These are phyloP conservation scores for Dendrobium nobile DNA, from an alignment of 106 monocot genomes.

Conservation along the genomic window DNA sequence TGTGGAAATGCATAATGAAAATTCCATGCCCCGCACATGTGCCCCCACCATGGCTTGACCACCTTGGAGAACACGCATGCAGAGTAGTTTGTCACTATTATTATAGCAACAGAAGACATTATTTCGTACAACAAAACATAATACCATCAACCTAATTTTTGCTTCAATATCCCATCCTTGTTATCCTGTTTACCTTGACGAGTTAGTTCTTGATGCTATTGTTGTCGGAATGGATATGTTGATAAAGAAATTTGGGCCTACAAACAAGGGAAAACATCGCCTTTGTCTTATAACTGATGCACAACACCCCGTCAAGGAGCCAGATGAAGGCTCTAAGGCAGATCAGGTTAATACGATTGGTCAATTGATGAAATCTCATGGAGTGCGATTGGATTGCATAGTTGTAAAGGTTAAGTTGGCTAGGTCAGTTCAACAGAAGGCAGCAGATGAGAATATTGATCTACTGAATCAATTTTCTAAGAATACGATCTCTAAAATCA, in stretches of 20 bases:
- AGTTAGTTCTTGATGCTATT: constrained; percentile 91
- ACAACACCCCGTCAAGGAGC: constrained; percentile 60
- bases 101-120: background rate
- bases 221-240: constrained; percentile 97
- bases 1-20: background rate
- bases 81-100: background rate
- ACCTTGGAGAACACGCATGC: background rate
- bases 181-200: constrained; percentile 45
- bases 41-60: background rate
- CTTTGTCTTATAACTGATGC: constrained; percentile 83
- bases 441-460: constrained; percentile 66
- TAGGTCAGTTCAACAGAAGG: constrained; percentile 17
- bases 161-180: background rate
- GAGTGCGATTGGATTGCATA: constrained; percentile 75
- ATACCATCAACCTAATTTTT: background rate
- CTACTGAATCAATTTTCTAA: constrained; percentile 58
- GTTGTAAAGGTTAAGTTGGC: constrained; percentile 37
- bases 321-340: constrained; percentile 82
- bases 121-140: background rate
- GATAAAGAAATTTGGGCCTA: constrained; percentile 77
- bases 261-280: constrained; percentile 73
- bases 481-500: constrained; percentile 40
- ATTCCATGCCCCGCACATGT: background rate
- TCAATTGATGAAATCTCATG: constrained; percentile 69
- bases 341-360: constrained; percentile 78